phyloP scores from a whole-genome alignment of 371 early-diverging fungal genomes.

The Actinomortierella wolfii region DNA sequence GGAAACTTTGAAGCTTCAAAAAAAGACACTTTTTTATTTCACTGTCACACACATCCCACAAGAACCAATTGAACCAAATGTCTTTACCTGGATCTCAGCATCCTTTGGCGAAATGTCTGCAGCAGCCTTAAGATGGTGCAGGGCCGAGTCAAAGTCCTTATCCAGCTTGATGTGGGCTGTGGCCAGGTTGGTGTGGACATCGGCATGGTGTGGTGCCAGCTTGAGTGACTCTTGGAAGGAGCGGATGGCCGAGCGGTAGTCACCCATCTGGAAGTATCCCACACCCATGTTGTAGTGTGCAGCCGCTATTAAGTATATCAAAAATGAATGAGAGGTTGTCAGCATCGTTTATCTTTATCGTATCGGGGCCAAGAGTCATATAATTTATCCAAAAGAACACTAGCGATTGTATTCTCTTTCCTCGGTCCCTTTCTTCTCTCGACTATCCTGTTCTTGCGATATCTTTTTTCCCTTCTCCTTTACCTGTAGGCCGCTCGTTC shows the following conservation, averaged over 20 bases:
- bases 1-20: not conserved
- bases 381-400: not conserved
- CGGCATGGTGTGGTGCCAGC: constrained; percentile 67
- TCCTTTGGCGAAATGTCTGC: constrained; percentile 72
- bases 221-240: constrained; percentile 74
- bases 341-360: too few relatives aligned
- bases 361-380: not conserved
- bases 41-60: too few relatives aligned
- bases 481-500: constrained; percentile 42
- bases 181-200: constrained; percentile 86
- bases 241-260: constrained; percentile 64
- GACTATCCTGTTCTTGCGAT: not conserved
- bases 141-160: constrained; percentile 60
- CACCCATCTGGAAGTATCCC: constrained; percentile 74
- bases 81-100: constrained; percentile 64
- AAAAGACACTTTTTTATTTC: not conserved
- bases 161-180: constrained; percentile 73
- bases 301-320: constrained; percentile 48
- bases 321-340: not conserved
- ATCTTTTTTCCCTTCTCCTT: not conserved
- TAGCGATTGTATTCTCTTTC: not conserved
- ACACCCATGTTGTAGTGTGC: constrained; percentile 83
- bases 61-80: too few relatives aligned
- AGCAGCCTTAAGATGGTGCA: constrained; percentile 73
- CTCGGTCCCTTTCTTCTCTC: not conserved